Base-by-base conservation (phyloP, 805 yeast genomes). In the Candida lessepsii region DNA sequence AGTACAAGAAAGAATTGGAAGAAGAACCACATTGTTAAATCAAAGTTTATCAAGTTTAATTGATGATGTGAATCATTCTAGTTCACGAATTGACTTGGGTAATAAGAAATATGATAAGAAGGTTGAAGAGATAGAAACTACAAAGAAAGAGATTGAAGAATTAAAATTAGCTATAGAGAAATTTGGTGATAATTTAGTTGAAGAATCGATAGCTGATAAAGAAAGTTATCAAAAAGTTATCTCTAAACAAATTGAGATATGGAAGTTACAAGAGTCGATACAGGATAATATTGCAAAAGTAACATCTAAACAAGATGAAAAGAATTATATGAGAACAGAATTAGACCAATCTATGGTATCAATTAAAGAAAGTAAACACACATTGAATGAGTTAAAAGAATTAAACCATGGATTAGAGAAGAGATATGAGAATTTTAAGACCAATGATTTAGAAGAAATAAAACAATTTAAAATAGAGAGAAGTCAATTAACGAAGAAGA, bases 271-370 rank as follows among this genome's bases (percentile, higher is more conserved):
- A 42, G 70, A 70, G 5, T 67, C 71, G 37, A 60, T 82, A 2
- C 60, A 63, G 23, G 68, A 60, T 20, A 58, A 71, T 32, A 59
- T 71, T n/a, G 59, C 64, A 10, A 71, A 70, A 45, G 51, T 73
- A 2, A 71, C 70, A 18, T 67, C 80, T 5, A 69, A 71, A 30
- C 57, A 58, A 2, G 78, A 76, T 25, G 96, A 88, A 51, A 73
- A 70, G 33, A 75, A 67, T 36, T 89, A 85, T 58, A 83, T 81
- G 78, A 52, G 58, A 7, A 67, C 65, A 21, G 91, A 86, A 54
- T 71, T 78, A 21, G 60, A 59, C 14, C 73, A 79, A 37, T 83
- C 88, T 0, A 49, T 57, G 9, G 60, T 58, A 7, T 73, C 88
- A 0, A 67, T 74, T 0, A 47, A 48, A 9, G 83, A 76, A 13